Evolutionary conservation across 2,329 filamentous ascomycete species (phyloP).

Genomic region (Bipolaris zeicola): DNA sequence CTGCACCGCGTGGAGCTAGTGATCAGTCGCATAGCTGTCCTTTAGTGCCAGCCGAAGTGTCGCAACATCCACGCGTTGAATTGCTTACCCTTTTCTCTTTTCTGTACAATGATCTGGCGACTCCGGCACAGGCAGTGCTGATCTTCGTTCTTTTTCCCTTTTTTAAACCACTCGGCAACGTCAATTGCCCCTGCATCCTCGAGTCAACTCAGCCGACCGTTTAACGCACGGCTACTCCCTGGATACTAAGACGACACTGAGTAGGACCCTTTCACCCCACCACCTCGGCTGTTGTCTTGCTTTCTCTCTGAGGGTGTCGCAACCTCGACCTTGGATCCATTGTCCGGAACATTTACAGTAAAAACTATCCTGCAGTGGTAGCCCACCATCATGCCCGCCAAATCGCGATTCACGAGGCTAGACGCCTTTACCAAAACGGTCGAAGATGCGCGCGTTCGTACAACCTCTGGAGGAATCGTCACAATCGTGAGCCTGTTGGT

Average conservation of each 20-base stretch:
- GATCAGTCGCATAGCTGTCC: conserved; percentile 40
- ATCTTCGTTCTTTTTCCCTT: conserved; percentile 25
- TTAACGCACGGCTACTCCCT: conserved; percentile 8
- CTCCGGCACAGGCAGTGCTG: conserved; percentile 30
- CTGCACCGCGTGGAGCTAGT: conserved; percentile 20
- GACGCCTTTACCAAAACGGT: conserved; percentile 99
- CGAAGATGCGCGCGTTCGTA: conserved; percentile 94
- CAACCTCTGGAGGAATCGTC: conserved; percentile 92
- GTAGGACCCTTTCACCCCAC: conserved; percentile 18
- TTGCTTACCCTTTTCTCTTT: conserved; percentile 23
- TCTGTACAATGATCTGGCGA: conserved; percentile 32
- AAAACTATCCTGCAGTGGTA: conserved; percentile 19
- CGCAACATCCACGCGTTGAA: conserved; percentile 30
- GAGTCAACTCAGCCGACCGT: conserved; percentile 6
- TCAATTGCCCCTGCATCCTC: conserved; percentile 20
- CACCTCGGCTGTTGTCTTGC: conserved; percentile 17
- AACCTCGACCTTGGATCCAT: background rate
- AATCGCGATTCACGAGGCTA: conserved; percentile 93
- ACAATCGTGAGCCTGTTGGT: conserved; percentile 89
- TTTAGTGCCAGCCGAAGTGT: conserved; percentile 35
- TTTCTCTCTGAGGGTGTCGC: conserved; percentile 7
- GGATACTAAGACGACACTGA: conserved; percentile 11
- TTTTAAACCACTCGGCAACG: conserved; percentile 5
- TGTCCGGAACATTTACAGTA: background rate
- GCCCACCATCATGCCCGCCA: conserved; percentile 71